These are phyloP conservation scores for Platismatia glauca DNA, from an alignment of 495 filamentous ascomycete species.

Conservation along the genomic window DNA sequence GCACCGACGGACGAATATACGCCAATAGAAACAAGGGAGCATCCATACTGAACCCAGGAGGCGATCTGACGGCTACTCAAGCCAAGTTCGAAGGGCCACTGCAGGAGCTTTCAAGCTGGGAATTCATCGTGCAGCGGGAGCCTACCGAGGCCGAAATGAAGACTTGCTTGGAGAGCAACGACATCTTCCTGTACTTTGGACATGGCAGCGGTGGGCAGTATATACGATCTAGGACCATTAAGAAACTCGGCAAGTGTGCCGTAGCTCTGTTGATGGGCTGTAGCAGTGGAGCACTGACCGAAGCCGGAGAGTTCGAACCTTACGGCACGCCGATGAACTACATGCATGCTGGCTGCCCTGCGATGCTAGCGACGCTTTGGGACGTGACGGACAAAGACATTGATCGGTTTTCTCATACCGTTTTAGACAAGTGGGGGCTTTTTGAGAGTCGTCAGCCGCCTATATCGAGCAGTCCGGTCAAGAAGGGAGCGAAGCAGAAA, in stretches of 20 bases:
- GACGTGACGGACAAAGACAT: constrained; percentile 97
- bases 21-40: constrained; percentile 55
- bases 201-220: constrained; percentile 95
- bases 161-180: constrained; percentile 45
- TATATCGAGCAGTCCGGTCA: constrained; percentile 17
- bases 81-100: constrained; percentile 58
- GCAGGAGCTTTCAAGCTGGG: constrained; percentile 50
- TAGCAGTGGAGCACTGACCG: constrained; percentile 63
- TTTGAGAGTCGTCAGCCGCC: constrained; percentile 29
- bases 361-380: constrained; percentile 86
- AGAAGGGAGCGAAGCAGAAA: constrained; percentile 24
- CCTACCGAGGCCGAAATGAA: constrained; percentile 75
- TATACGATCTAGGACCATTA: constrained; percentile 70
- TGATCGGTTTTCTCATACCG: constrained; percentile 71
- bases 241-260: constrained; percentile 64
- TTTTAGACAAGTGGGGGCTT: constrained; percentile 81
- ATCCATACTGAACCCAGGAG: constrained; percentile 80
- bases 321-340: constrained; percentile 87
- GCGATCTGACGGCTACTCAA: constrained; percentile 74
- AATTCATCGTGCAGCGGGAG: constrained; percentile 50
- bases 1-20: constrained; percentile 34
- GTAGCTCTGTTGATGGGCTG: constrained; percentile 91
- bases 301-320: constrained; percentile 80
- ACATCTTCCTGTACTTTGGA: constrained; percentile 84
- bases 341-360: constrained; percentile 72